Evolutionary conservation across 2,329 filamentous ascomycete species (phyloP).

Genomic region (Colletotrichum sp.): DNA sequence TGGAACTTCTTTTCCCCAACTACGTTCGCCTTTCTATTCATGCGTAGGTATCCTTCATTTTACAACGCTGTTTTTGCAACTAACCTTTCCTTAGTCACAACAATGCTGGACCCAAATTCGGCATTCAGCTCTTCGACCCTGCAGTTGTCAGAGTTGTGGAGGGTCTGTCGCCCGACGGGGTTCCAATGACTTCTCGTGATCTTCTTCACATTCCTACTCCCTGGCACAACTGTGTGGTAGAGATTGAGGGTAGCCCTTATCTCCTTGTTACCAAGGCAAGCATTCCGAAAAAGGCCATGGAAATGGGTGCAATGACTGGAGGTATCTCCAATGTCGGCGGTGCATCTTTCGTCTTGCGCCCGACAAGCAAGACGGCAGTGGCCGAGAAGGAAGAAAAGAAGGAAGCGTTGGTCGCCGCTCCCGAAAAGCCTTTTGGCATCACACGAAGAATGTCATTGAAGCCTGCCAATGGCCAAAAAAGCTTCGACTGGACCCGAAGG

Average conservation of each 20-base stretch:
- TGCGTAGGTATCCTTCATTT: conserved; percentile 31
- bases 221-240: conserved; percentile 46
- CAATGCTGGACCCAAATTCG: conserved; percentile 46
- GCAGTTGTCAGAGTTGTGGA: conserved; percentile 34
- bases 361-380: not conserved
- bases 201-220: conserved; percentile 42
- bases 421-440: not conserved
- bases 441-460: not conserved
- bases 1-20: conserved; percentile 49
- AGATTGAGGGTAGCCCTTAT: conserved; percentile 23
- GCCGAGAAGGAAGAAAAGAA: not conserved
- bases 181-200: conserved; percentile 23
- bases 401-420: not conserved
- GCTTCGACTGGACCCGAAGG: conserved; percentile 12
- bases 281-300: conserved; percentile 16
- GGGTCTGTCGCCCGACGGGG: conserved; percentile 29
- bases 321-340: not conserved
- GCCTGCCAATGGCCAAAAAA: not conserved
- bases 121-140: conserved; percentile 40
- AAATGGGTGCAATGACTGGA: conserved; percentile 1
- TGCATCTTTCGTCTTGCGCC: conserved; percentile 2
- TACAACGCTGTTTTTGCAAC: not conserved
- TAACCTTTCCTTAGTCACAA: conserved; percentile 29
- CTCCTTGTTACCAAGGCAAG: conserved; percentile 27
- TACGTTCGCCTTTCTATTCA: conserved; percentile 53